Conservation (phyloP, 805 yeast species). For the Starmerella vitae region DNA sequence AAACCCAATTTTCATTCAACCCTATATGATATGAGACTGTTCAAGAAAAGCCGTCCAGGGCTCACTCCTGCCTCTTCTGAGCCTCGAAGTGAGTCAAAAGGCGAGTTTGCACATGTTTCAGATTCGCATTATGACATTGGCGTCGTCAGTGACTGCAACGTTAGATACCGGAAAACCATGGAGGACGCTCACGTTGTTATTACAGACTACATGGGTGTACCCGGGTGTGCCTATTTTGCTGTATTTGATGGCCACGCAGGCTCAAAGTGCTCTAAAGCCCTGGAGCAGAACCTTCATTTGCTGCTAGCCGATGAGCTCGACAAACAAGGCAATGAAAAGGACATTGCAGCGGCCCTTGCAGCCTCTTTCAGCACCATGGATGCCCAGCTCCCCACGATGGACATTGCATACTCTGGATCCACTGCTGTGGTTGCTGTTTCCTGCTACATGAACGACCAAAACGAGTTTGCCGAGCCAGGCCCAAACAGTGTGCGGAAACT, state of each 20-base stretch:
- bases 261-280: conserved; percentile 81
- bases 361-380: conserved; percentile 68
- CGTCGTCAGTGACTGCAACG: conserved; percentile 79
- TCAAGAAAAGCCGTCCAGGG: conserved; percentile 5
- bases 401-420: conserved; percentile 70
- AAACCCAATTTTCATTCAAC: too few species aligned
- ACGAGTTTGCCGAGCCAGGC: conserved; percentile 8
- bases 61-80: conserved; percentile 7
- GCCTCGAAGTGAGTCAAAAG: conserved; percentile 11
- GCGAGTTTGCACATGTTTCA: conserved; percentile 5
- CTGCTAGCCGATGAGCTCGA: conserved; percentile 36
- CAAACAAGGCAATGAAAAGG: conserved; percentile 9
- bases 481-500: conserved; percentile 40
- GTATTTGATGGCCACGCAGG: conserved; percentile 98
- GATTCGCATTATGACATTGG: conserved; percentile 56
- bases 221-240: conserved; percentile 90
- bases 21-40: background rate
- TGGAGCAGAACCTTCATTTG: conserved; percentile 72
- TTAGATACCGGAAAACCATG: conserved; percentile 73
- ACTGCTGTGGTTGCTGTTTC: conserved; percentile 91
- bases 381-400: conserved; percentile 42
- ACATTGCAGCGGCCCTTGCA: conserved; percentile 49
- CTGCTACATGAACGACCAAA: conserved; percentile 50
- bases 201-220: conserved; percentile 70
- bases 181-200: conserved; percentile 92